A percentile compares a stretch with the other conserved stretches of the same genome.
Conservation (phyloP, 2,329 filamentous ascomycete species). For the Arthroderma uncinatum region DNA sequence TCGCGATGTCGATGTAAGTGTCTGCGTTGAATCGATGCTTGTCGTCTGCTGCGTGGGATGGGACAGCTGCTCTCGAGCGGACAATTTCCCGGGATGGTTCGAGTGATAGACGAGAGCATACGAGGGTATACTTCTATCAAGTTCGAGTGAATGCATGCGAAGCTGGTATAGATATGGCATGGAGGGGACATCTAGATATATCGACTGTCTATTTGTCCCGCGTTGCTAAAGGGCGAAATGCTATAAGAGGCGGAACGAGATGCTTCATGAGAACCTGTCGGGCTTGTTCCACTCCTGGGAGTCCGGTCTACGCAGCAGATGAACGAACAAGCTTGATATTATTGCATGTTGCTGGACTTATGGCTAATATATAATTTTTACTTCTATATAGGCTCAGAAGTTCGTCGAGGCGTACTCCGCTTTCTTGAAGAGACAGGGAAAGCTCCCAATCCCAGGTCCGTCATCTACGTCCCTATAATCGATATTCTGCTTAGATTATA, state of each 20-base stretch:
- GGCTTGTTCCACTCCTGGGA: not conserved
- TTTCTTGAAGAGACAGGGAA: conserved; percentile 61
- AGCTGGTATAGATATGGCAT: not conserved
- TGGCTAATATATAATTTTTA: conserved; percentile 9
- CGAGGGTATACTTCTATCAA: not conserved
- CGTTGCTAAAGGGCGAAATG: not conserved
- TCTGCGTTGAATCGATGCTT: conserved; percentile 11
- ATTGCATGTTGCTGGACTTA: not conserved
- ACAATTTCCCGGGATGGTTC: not conserved
- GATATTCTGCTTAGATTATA: conserved; percentile 14
- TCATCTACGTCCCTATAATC: conserved; percentile 16
- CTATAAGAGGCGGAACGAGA: not conserved
- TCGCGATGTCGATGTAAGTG: conserved; percentile 53
- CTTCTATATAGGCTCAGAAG: conserved; percentile 47
- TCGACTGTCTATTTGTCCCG: not conserved
- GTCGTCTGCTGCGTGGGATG: not conserved
- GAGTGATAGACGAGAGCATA: not conserved
- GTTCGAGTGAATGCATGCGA: not conserved
- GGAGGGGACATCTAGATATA: not conserved
- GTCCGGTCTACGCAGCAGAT: not conserved
- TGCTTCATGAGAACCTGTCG: not conserved
- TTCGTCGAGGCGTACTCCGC: conserved; percentile 58
- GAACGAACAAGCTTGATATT: not conserved
- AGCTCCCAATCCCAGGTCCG: conserved; percentile 58
- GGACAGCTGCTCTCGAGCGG: not conserved